These are phyloP conservation scores for Schizonepeta tenuifolia DNA, from an alignment of 257 asterid species.

Conservation along the genomic window DNA sequence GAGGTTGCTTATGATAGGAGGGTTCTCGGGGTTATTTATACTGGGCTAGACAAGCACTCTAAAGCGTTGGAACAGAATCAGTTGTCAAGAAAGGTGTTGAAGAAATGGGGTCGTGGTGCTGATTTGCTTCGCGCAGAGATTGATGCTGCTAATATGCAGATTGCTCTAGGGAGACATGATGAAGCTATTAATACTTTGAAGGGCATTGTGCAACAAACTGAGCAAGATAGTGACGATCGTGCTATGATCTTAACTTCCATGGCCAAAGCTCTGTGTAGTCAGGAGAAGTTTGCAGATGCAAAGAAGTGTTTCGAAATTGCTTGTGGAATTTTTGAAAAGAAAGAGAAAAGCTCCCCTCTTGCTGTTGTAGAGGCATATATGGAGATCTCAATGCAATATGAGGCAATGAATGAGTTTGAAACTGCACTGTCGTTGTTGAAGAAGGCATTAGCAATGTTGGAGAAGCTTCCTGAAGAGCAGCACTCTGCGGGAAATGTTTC, in stretches of 20 bases:
- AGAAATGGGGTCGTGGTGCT: slow-evolving; percentile 79
- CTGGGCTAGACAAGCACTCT: slow-evolving; percentile 82
- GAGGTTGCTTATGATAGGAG: slow-evolving; percentile 91
- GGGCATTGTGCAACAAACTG: slow-evolving; percentile 76
- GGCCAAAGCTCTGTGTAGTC: slow-evolving; percentile 81
- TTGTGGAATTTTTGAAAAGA: slow-evolving; percentile 66
- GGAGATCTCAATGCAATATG: slow-evolving; percentile 80
- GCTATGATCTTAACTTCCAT: slow-evolving; percentile 76
- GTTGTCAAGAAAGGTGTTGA: slow-evolving; percentile 73
- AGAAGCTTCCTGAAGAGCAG: slow-evolving; percentile 86
- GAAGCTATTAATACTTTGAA: slow-evolving; percentile 79
- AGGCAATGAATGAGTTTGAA: slow-evolving; percentile 86
- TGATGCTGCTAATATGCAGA: slow-evolving; percentile 93
- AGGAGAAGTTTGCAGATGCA: slow-evolving; percentile 69
- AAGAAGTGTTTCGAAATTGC: slow-evolving; percentile 82
- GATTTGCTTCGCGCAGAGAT: slow-evolving; percentile 90
- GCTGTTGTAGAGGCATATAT: slow-evolving; percentile 77
- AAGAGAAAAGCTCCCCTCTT: slow-evolving; percentile 60
- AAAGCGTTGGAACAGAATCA: slow-evolving; percentile 88
- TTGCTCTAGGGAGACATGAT: slow-evolving; percentile 75
- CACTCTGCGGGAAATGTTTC: slow-evolving; percentile 88
- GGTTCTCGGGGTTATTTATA: slow-evolving; percentile 83
- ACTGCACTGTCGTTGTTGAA: slow-evolving; percentile 69
- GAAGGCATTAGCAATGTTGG: slow-evolving; percentile 67
- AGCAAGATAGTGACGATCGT: slow-evolving; percentile 77